Evolutionary conservation across 2,329 filamentous ascomycete species (phyloP), one percentile per base, ranked within the genome.

Genomic region (Uncinocarpus reesii): DNA sequence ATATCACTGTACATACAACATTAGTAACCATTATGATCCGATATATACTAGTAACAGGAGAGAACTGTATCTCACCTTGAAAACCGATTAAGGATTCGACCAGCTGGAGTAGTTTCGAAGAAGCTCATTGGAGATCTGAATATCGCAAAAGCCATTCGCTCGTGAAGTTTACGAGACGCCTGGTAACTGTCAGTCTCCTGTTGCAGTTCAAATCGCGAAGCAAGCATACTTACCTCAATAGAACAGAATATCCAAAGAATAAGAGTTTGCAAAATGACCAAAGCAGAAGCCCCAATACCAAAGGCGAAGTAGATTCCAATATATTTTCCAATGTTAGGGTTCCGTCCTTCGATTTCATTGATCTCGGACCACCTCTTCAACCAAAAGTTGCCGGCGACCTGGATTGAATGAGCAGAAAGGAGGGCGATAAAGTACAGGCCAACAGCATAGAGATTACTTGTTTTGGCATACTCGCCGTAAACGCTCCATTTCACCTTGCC

Each of bases 201-300:
- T n/a, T n/a, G n/a, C n/a, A n/a, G n/a, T n/a, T n/a, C n/a, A n/a
- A n/a, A n/a, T n/a, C n/a, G 16, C n/a, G 44, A 43, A 46, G 42
- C 43, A 20, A n/a, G 26, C 15, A 42, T 35, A 47, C 38, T 28
- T 72, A 86, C 84, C 78, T 98, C 92, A 54, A 98, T 98, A 3
- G 92, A 96, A 70, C 93, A 98, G 71, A 98, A 96, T 56, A 98
- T 96, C 92, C 92, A 98, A 23, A 98, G 74, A 55, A 98, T 88
- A 57, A 98, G 71, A 4, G 90, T 96, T 68, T 96, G 92, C 24
- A 93, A 62, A 35, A 96, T 87, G 2, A 93, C 90, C 54, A 98
- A 73, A 36, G 79, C 75, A 34, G 92, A 84, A 21, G 86, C 83
- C 26, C 90, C 90, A 44, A 98, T 78, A 41, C 92, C 93, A 66